These are phyloP conservation scores for Capsicum rhomboideum DNA, from an alignment of 257 asterid genomes.

Conservation along the genomic window DNA sequence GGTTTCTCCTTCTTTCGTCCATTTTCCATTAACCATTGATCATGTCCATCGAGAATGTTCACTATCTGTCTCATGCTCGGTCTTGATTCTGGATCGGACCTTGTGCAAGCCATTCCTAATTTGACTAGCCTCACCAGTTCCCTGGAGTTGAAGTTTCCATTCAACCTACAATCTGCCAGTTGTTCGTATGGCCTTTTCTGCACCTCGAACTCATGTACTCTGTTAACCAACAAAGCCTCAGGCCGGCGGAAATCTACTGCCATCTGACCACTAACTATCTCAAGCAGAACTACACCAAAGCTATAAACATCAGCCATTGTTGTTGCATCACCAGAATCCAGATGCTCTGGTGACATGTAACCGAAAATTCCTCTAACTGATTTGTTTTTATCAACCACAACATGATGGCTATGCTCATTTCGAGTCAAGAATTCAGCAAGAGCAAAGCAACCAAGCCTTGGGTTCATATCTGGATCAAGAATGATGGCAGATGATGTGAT, in stretches of 20 bases:
- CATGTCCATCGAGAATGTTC: conserved; percentile 74
- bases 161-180: conserved; percentile 59
- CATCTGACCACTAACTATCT: conserved; percentile 65
- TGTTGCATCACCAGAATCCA: conserved; percentile 70
- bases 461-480: conserved; percentile 70
- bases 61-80: conserved; percentile 86
- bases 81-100: conserved; percentile 49
- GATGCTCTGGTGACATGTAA: conserved; percentile 75
- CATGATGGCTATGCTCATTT: conserved; percentile 60
- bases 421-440: conserved; percentile 82
- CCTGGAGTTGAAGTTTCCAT: conserved; percentile 40
- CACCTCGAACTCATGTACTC: conserved; percentile 42
- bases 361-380: conserved; percentile 83
- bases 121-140: conserved; percentile 66
- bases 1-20: conserved; percentile 33
- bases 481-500: conserved; percentile 81
- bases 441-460: conserved; percentile 83
- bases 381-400: conserved; percentile 39
- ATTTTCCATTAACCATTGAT: conserved; percentile 46
- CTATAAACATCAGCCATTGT: conserved; percentile 87
- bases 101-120: conserved; percentile 72
- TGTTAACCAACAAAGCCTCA: conserved; percentile 48
- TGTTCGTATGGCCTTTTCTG: conserved; percentile 39
- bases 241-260: conserved; percentile 73
- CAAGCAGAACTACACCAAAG: conserved; percentile 82